Conservation (phyloP, 257 asterid genomes). For the Henckelia pumila region DNA sequence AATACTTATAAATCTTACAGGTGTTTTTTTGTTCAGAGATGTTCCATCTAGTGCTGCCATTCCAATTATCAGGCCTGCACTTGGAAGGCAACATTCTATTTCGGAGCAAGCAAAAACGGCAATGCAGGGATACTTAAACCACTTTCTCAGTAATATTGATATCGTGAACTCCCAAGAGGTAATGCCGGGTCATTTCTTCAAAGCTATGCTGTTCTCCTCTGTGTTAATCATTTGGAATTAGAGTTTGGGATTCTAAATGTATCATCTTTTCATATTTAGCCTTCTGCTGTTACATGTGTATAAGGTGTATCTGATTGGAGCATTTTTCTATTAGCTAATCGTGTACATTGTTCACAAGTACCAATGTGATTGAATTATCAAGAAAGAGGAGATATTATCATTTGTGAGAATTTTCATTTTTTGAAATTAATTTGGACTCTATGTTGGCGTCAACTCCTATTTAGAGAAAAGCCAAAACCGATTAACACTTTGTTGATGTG, state of each 20-base stretch:
- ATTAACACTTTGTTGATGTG: not conserved
- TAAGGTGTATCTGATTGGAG: not conserved
- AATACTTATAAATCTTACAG: slow-evolving; percentile 82
- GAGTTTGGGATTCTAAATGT: slow-evolving; percentile 10
- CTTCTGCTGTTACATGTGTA: slow-evolving; percentile 2
- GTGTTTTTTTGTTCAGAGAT: slow-evolving; percentile 99
- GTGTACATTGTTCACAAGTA: not conserved
- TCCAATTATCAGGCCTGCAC: slow-evolving; percentile 91
- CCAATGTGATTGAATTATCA: too few species aligned
- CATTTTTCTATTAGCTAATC: not conserved
- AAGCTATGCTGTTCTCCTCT: slow-evolving; percentile 14
- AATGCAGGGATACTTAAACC: slow-evolving; percentile 96
- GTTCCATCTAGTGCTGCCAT: slow-evolving; percentile 97
- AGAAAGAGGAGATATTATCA: too few species aligned
- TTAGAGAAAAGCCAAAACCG: not conserved
- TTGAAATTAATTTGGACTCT: not conserved
- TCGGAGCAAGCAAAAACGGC: slow-evolving; percentile 83
- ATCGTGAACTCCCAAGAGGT: slow-evolving; percentile 92
- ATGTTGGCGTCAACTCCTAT: not conserved
- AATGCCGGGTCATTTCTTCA: slow-evolving; percentile 24
- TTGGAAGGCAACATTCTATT: slow-evolving; percentile 85
- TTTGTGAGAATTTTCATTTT: not conserved
- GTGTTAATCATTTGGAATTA: slow-evolving; percentile 18
- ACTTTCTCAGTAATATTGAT: slow-evolving; percentile 86
- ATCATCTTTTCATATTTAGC: slow-evolving; percentile 10